Conservation (phyloP, 2,329 filamentous ascomycete species). For the Aspergillus nomiae region DNA sequence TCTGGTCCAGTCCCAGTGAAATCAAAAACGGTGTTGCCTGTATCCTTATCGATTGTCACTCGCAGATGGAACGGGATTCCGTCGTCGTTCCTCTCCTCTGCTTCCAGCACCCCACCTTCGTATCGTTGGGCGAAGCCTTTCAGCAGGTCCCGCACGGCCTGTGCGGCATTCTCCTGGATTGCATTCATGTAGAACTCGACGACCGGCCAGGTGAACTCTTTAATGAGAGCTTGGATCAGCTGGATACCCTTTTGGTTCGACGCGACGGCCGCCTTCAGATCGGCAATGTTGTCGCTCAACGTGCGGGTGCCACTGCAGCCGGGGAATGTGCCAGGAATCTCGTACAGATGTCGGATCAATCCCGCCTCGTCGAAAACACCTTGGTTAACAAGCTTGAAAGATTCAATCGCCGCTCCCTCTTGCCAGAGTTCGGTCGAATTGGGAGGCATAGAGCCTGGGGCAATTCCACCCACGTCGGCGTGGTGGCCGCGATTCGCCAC, state of each 20-base stretch:
- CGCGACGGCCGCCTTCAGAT: slow-evolving; percentile 49
- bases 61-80: slow-evolving; percentile 74
- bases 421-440: slow-evolving; percentile 40
- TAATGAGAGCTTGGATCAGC: slow-evolving; percentile 38
- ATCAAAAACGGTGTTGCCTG: slow-evolving; percentile 72
- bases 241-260: slow-evolving; percentile 46
- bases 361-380: slow-evolving; percentile 39
- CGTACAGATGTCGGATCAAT: slow-evolving; percentile 34
- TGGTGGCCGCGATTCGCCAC: slow-evolving; percentile 75
- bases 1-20: slow-evolving; percentile 76
- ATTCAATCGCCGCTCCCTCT: slow-evolving; percentile 41
- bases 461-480: slow-evolving; percentile 67
- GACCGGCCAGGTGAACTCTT: slow-evolving; percentile 34
- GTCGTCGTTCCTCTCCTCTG: slow-evolving; percentile 80
- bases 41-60: slow-evolving; percentile 68
- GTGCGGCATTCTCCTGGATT: slow-evolving; percentile 70
- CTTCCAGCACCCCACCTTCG: slow-evolving; percentile 56
- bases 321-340: slow-evolving; percentile 57
- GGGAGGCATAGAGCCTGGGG: slow-evolving; percentile 39
- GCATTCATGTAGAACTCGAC: slow-evolving; percentile 47
- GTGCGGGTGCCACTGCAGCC: slow-evolving; percentile 75
- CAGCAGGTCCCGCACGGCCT: slow-evolving; percentile 62
- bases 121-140: slow-evolving; percentile 61
- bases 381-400: slow-evolving; percentile 32
- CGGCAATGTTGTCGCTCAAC: slow-evolving; percentile 47